Evolutionary conservation across 2,329 filamentous ascomycete genomes (phyloP).

Genomic region (Colletotrichum cuscutae): DNA sequence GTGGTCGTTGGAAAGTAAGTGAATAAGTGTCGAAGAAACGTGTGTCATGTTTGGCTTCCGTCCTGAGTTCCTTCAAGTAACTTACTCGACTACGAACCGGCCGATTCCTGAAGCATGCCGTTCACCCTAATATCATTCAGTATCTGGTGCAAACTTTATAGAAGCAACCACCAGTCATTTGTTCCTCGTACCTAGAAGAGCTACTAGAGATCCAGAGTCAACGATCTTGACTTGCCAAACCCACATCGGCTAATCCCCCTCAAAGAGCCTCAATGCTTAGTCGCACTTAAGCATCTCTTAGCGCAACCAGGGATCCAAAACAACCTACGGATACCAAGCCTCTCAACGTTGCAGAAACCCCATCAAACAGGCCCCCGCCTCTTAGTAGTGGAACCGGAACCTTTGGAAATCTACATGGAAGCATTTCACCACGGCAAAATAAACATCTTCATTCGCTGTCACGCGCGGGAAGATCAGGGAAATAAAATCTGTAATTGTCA

Average conservation of each 20-base stretch:
- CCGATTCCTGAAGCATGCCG: background rate
- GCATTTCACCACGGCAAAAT: background rate
- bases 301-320: background rate
- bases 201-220: background rate
- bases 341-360: background rate
- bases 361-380: background rate
- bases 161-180: background rate
- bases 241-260: background rate
- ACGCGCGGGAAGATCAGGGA: background rate
- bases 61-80: background rate
- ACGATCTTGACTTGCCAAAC: background rate
- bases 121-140: background rate
- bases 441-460: background rate
- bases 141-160: background rate
- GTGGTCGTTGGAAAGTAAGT: background rate
- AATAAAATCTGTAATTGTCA: background rate
- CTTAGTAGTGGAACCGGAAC: background rate
- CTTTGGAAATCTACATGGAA: background rate
- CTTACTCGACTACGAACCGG: too few relatives aligned
- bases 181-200: background rate
- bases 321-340: background rate
- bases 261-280: conserved; percentile 8
- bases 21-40: background rate
- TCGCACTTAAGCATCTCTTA: conserved; percentile 9
- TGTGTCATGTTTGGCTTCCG: background rate